Conservation (phyloP, 768 basidiomycete genomes). For the Tremella fuciformis region DNA sequence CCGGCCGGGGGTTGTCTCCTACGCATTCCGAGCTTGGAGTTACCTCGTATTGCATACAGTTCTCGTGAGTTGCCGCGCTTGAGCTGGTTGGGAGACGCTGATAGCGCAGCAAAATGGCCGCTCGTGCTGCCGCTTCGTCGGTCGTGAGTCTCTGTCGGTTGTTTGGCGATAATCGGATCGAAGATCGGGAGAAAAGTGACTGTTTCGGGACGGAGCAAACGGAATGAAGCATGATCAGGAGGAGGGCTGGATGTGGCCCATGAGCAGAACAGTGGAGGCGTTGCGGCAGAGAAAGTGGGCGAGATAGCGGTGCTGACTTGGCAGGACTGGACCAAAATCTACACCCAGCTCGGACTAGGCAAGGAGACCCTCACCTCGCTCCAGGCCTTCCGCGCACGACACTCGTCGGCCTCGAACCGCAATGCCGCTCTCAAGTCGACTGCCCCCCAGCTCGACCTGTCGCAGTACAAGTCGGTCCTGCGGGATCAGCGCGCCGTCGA, state of each 20-base stretch:
- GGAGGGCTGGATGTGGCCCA: too few relatives aligned
- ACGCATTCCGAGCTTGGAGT: neutral
- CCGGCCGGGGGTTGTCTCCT: slow-evolving; percentile 1
- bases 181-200: too few relatives aligned
- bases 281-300: neutral
- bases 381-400: slow-evolving; percentile 94
- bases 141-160: slow-evolving; percentile 41
- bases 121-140: slow-evolving; percentile 43
- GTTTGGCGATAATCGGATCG: too few relatives aligned
- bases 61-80: too few relatives aligned
- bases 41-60: too few relatives aligned
- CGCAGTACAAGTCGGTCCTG: slow-evolving; percentile 82
- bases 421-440: slow-evolving; percentile 46
- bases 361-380: slow-evolving; percentile 81
- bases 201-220: too few relatives aligned
- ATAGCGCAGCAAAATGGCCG: slow-evolving; percentile 33
- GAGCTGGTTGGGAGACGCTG: too few relatives aligned
- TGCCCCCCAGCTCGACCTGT: slow-evolving; percentile 80
- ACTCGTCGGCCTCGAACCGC: slow-evolving; percentile 65
- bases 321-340: slow-evolving; percentile 53
- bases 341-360: slow-evolving; percentile 51
- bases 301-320: neutral
- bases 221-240: too few relatives aligned
- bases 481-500: slow-evolving; percentile 91
- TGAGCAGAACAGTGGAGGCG: neutral